A percentile compares a stretch with the other conserved stretches of the same genome.
Conservation (phyloP, 805 yeast genomes). For the Saccharomyces kudriavzevii region DNA sequence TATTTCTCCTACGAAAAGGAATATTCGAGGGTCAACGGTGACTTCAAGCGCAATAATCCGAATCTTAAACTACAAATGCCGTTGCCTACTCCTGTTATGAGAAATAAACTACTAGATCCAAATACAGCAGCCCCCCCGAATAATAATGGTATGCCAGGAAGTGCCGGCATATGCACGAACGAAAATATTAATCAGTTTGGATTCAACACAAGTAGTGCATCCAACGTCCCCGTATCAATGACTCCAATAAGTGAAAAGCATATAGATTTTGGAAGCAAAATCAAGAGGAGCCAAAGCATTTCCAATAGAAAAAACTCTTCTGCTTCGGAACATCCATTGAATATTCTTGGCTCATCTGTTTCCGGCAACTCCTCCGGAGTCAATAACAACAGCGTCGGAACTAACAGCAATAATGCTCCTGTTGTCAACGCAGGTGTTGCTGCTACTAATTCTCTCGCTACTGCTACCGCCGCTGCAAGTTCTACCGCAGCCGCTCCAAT, state of each 20-base stretch:
- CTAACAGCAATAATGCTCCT: neutral
- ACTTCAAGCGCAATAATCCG: slow-evolving; percentile 40
- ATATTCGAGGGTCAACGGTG: slow-evolving; percentile 24
- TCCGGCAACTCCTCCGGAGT: slow-evolving; percentile 1
- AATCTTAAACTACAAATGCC: slow-evolving; percentile 69
- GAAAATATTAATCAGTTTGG: slow-evolving; percentile 63
- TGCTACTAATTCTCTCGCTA: neutral
- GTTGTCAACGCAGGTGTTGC: neutral
- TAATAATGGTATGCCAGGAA: slow-evolving; percentile 1
- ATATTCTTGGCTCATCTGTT: neutral
- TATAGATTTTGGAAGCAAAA: slow-evolving; percentile 19
- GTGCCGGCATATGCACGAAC: slow-evolving; percentile 3
- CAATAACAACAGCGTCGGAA: neutral
- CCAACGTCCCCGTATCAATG: slow-evolving; percentile 56
- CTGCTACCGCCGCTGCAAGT: neutral
- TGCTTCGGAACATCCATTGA: slow-evolving; percentile 1
- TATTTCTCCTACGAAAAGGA: slow-evolving; percentile 10
- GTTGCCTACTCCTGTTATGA: slow-evolving; percentile 44
- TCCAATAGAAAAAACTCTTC: slow-evolving; percentile 14
- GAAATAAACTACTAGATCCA: slow-evolving; percentile 21
- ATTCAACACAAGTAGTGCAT: slow-evolving; percentile 44
- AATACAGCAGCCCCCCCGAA: slow-evolving; percentile 9
- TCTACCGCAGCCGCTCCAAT: neutral
- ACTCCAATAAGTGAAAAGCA: slow-evolving; percentile 68
- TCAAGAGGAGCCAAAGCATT: slow-evolving; percentile 20